phyloP scores from a whole-genome alignment of 306 rosid genomes.

The Alnus rubra region DNA sequence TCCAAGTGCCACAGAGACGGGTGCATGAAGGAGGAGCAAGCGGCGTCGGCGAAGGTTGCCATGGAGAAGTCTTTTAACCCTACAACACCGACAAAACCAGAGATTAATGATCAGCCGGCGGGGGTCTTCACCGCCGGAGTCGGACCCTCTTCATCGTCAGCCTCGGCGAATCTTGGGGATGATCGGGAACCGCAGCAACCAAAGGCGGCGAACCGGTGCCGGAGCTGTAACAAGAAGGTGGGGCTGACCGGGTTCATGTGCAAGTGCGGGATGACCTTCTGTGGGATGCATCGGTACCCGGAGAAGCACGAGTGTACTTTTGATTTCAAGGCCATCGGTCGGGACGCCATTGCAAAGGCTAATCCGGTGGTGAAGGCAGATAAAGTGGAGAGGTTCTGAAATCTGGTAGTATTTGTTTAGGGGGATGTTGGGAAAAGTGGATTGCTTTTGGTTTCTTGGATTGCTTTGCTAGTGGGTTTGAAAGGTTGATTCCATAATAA shows the following conservation, averaged over 20 bases:
- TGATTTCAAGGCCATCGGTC: conserved; percentile 43
- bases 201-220: conserved; percentile 44
- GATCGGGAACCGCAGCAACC: conserved; percentile 4
- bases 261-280: conserved; percentile 58
- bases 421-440: neutral
- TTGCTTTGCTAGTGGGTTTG: neutral
- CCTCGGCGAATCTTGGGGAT: neutral
- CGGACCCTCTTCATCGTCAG: neutral
- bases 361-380: conserved; percentile 55
- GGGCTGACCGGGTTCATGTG: conserved; percentile 55
- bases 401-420: neutral
- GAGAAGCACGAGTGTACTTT: conserved; percentile 54
- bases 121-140: too few relatives aligned
- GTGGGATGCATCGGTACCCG: conserved; percentile 57
- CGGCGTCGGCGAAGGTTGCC: conserved; percentile 47
- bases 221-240: conserved; percentile 49
- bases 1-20: conserved; percentile 56
- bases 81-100: neutral
- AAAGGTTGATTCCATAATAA: neutral
- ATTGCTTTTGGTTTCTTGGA: neutral
- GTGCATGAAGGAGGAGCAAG: conserved; percentile 25
- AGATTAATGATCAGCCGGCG: neutral
- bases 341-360: conserved; percentile 49
- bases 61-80: conserved; percentile 41
- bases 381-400: conserved; percentile 37